A percentile compares a stretch with the other conserved stretches of the same genome.
Conservation (phyloP, 176 grass and related monocot genomes). For the Dactylis glomerata region DNA sequence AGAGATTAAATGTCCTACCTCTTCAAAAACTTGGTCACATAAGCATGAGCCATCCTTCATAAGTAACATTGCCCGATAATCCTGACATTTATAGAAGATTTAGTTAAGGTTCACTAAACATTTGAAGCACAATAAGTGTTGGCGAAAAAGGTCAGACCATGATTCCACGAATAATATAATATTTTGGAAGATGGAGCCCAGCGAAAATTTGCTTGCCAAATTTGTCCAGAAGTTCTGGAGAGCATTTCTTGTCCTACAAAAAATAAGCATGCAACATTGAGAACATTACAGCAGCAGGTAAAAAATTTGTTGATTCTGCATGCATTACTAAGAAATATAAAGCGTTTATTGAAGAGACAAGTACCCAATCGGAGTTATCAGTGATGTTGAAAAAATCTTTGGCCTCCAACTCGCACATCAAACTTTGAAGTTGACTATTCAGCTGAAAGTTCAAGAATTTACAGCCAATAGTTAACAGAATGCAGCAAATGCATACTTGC, state of each 20-base stretch:
- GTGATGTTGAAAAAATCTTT: not conserved
- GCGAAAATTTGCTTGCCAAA: not conserved
- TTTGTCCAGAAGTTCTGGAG: not conserved
- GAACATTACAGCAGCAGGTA: not conserved
- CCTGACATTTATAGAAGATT: conserved; percentile 5
- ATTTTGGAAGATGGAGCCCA: conserved; percentile 5
- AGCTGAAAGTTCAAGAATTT: not conserved
- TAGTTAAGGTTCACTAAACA: not conserved
- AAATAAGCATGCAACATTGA: not conserved
- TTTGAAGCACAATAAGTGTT: not conserved
- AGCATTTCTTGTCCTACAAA: conserved; percentile 2
- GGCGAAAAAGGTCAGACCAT: conserved; percentile 8
- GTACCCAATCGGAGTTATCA: conserved; percentile 20
- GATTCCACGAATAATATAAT: conserved; percentile 27
- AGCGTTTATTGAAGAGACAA: not conserved
- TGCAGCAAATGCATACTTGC: not conserved
- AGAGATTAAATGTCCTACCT: not conserved
- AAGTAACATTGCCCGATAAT: not conserved
- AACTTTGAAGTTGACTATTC: not conserved
- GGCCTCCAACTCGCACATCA: conserved; percentile 12
- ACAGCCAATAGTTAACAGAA: not conserved
- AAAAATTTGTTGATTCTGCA: not conserved
- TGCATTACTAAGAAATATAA: not conserved
- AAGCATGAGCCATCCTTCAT: not conserved
- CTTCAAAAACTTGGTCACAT: not conserved